Percentiles rank a stretch among this genome's conserved stretches.
phyloP scores from a whole-genome alignment of 345 rosid genomes.

The Dipteronia dyeriana region DNA sequence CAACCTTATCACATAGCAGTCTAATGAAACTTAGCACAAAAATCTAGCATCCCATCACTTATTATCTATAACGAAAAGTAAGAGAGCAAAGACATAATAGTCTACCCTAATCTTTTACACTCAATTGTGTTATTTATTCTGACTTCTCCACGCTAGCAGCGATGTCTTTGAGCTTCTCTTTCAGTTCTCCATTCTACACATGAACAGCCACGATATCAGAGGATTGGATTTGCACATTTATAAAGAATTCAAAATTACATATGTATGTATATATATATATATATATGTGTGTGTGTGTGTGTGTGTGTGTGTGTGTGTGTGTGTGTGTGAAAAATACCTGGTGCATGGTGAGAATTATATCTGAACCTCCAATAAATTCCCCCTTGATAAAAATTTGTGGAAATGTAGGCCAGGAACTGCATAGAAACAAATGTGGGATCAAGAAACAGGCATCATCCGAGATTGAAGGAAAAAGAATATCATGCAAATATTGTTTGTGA shows the following conservation, averaged over 20 bases:
- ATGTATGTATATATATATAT: too few species aligned
- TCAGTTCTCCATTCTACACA: constrained; percentile 77
- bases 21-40: not conserved
- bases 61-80: not conserved
- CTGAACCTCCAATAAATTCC: constrained; percentile 94
- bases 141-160: constrained; percentile 31
- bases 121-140: constrained; percentile 17
- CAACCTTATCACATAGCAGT: not conserved
- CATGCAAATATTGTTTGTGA: not conserved
- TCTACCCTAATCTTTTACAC: not conserved
- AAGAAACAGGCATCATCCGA: not conserved
- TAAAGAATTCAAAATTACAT: not conserved
- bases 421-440: constrained; percentile 12
- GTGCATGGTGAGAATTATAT: constrained; percentile 86
- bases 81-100: not conserved
- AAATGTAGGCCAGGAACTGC: constrained; percentile 96
- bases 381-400: constrained; percentile 95
- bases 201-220: not conserved
- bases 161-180: constrained; percentile 71
- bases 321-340: too few species aligned
- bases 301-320: too few species aligned
- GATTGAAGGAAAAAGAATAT: not conserved
- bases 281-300: too few species aligned
- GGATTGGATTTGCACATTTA: constrained; percentile 6
- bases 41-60: not conserved